A percentile compares a stretch with the other conserved stretches of the same genome.
Evolutionary conservation across 2,329 filamentous ascomycete species (phyloP).

Genomic region (Nemania diffusa): DNA sequence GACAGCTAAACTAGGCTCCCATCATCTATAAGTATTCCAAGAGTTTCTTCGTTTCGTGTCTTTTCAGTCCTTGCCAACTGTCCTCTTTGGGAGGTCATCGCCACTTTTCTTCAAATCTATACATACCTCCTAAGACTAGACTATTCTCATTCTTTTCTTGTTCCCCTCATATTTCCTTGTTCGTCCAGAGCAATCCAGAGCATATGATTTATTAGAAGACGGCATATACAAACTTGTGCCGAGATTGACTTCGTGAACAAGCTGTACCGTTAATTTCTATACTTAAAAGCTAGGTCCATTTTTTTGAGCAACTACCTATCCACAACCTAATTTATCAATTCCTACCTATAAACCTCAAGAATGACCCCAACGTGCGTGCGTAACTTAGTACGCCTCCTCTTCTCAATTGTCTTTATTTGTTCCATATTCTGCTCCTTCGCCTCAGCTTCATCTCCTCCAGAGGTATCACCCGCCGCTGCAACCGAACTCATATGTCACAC

Average conservation of each 20-base stretch:
- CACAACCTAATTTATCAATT: not conserved
- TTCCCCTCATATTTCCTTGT: not conserved
- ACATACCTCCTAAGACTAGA: too few species aligned
- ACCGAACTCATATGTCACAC: slow-evolving; percentile 74
- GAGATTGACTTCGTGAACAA: not conserved
- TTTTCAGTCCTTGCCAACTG: slow-evolving; percentile 47
- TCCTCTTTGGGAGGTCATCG: slow-evolving; percentile 45
- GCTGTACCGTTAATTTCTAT: not conserved
- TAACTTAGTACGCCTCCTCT: slow-evolving; percentile 30
- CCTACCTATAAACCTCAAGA: slow-evolving; percentile 1
- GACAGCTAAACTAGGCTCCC: slow-evolving; percentile 13
- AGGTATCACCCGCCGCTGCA: slow-evolving; percentile 52
- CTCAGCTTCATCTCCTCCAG: slow-evolving; percentile 47
- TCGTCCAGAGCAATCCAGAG: not conserved
- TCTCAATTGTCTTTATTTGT: slow-evolving; percentile 35
- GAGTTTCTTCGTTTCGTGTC: slow-evolving; percentile 40
- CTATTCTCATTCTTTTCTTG: not conserved
- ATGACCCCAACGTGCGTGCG: slow-evolving; percentile 38
- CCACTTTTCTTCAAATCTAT: slow-evolving; percentile 40
- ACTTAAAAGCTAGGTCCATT: not conserved
- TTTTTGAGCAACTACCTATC: not conserved
- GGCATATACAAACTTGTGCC: not conserved
- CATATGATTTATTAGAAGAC: not conserved
- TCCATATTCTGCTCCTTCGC: slow-evolving; percentile 39
- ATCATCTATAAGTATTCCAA: slow-evolving; percentile 24